Conservation (phyloP, 2,329 filamentous ascomycete species). For the Pestalotiopsis sp. region DNA sequence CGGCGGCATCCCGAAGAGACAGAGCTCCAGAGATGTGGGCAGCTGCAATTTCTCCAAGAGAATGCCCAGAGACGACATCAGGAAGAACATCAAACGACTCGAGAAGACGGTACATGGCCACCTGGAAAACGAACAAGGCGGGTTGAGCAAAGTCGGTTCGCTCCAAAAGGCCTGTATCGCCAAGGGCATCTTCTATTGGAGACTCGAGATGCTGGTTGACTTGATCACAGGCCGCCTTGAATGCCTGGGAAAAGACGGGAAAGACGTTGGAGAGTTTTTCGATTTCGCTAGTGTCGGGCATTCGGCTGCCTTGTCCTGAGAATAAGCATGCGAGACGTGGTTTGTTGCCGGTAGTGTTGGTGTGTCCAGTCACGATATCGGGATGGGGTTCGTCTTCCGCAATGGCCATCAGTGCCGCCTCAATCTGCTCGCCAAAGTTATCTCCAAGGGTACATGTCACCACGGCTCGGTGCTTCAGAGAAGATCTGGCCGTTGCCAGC, state of each 20-base stretch:
- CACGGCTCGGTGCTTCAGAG: conserved; percentile 6
- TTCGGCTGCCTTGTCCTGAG: conserved; percentile 34
- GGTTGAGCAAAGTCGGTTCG: conserved; percentile 31
- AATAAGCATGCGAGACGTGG: conserved; percentile 31
- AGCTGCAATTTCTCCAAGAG: conserved; percentile 27
- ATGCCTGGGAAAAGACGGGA: conserved; percentile 22
- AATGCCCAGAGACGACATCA: conserved; percentile 26
- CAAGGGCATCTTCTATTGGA: conserved; percentile 14
- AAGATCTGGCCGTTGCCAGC: conserved; percentile 10
- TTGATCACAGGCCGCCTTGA: conserved; percentile 7
- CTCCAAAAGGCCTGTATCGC: conserved; percentile 20
- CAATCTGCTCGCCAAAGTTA: background rate
- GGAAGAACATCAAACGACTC: conserved; percentile 26
- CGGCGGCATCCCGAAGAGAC: conserved; percentile 28
- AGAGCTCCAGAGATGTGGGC: conserved; percentile 30
- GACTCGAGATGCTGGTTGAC: conserved; percentile 6
- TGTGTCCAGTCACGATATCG: background rate
- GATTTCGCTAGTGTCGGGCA: conserved; percentile 26
- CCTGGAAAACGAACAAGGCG: conserved; percentile 30
- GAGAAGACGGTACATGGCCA: conserved; percentile 30
- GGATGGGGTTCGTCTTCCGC: background rate
- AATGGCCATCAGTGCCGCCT: background rate
- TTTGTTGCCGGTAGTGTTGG: background rate
- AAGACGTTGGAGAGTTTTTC: conserved; percentile 21
- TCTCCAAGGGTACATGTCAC: background rate